These are phyloP conservation scores for Coccomyxa sp. DNA, from an alignment of 139 green algal species.

Conservation along the genomic window DNA sequence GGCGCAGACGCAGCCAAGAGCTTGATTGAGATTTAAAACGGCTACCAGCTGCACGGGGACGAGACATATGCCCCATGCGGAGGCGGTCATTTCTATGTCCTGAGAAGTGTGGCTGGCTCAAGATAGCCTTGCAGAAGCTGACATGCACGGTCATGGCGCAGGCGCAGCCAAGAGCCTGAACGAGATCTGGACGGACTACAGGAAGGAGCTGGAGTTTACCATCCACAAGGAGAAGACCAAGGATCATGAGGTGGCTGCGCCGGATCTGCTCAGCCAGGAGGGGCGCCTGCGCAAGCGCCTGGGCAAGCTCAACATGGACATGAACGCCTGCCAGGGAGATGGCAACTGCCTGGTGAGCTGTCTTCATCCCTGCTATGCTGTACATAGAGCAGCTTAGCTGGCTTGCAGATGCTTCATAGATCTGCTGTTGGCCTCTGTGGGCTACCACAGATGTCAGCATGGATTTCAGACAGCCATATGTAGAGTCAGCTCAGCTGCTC, in stretches of 20 bases:
- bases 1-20: neutral
- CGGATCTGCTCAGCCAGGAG: conserved; percentile 15
- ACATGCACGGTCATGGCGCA: neutral
- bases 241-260: neutral
- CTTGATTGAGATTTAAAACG: conserved; percentile 27
- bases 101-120: no score
- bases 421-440: no score
- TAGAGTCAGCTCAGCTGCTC: no score
- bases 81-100: no score
- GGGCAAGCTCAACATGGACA: conserved; percentile 51
- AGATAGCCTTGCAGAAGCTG: no score
- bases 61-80: no score
- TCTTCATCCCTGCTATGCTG: neutral
- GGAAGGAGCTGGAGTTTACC: conserved; percentile 33
- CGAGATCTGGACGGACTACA: conserved; percentile 31
- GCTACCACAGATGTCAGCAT: no score
- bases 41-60: no score
- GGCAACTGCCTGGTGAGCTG: conserved; percentile 55
- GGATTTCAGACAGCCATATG: no score
- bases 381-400: neutral
- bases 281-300: conserved; percentile 39
- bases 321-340: conserved; percentile 49
- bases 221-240: conserved; percentile 29
- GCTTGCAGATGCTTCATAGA: no score
- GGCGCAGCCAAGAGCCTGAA: neutral